phyloP scores from a whole-genome alignment of 352 stramenopile species.

The Phytophthora multivora region DNA sequence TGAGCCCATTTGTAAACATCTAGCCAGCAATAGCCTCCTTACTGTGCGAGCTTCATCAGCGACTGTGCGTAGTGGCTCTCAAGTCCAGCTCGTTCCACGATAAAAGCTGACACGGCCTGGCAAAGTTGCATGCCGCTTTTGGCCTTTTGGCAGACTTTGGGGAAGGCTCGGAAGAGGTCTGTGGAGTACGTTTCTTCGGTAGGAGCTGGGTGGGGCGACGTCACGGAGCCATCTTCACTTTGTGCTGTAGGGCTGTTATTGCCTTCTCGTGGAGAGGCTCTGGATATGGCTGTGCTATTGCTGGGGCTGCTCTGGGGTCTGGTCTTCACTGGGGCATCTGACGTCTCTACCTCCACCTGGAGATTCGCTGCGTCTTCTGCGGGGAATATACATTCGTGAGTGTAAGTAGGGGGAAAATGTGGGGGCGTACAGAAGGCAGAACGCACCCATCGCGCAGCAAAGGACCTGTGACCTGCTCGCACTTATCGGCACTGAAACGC shows the following conservation, averaged over 20 bases:
- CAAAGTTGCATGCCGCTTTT: slow-evolving; percentile 80
- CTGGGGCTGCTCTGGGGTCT: slow-evolving; percentile 13
- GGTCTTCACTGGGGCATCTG: neutral
- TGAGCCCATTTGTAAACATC: neutral
- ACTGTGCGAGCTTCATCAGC: slow-evolving; percentile 68
- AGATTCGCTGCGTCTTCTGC: slow-evolving; percentile 15
- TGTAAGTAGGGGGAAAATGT: neutral
- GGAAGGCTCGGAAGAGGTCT: slow-evolving; percentile 75
- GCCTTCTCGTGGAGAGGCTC: slow-evolving; percentile 1
- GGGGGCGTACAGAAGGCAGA: neutral
- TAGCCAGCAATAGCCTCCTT: slow-evolving; percentile 5
- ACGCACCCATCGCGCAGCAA: slow-evolving; percentile 21
- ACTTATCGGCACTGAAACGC: slow-evolving; percentile 22
- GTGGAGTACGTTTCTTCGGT: slow-evolving; percentile 54
- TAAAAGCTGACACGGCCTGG: slow-evolving; percentile 66
- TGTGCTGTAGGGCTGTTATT: slow-evolving; percentile 13
- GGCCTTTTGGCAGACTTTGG: slow-evolving; percentile 73
- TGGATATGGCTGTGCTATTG: neutral
- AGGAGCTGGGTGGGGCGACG: slow-evolving; percentile 6
- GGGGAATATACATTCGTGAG: neutral
- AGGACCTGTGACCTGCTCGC: neutral
- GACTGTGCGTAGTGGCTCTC: slow-evolving; percentile 69
- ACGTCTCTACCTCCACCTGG: slow-evolving; percentile 21
- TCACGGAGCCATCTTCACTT: slow-evolving; percentile 5
- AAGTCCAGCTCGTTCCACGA: slow-evolving; percentile 59